Evolutionary conservation across 768 basidiomycete species (phyloP), one percentile per base, ranked within the genome.

Genomic region (Lentinula edodes): DNA sequence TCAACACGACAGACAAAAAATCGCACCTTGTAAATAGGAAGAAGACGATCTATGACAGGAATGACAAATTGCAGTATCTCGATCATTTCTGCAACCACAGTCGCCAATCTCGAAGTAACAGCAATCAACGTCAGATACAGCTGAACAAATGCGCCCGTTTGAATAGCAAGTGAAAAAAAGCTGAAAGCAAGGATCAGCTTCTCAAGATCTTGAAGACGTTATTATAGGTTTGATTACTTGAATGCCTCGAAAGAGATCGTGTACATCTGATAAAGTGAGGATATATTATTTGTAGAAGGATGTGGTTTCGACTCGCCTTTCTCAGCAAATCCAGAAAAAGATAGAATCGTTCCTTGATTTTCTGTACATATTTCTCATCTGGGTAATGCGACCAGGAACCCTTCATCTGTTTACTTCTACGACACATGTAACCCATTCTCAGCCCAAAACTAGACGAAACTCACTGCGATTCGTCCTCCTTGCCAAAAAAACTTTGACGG

Each of bases 71-170:
- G 66, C 5, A 83, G 66, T 43, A 71, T 71, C 8, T 79, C 76
- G 1, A 69, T 66, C 1, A 88, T 63, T 63, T 85, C 83, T 41
- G 70, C 66, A 23, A 78, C 68, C 35, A 88, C 67, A 4, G 70
- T 67, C 28, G 73, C 74, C 68, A 90, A 71, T 61, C 90, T 80
- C 2, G 88, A 87, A 48, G 80, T 73, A 42, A 90, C 80, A 12
- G 85, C 88, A 23, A 78, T 75, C 45, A 92, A 76, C 5, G 83
- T 74, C 51, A 93, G 68, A n/a, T 87, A 72, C 15, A 90, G 69
- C 63, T 88, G 87, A 12, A 89, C 75, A 67, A 93, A 93, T 16
- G 89, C 86, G 16, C 87, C 89, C 0, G 83, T 80, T 68, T 88
- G 88, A 78, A 93, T 82, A 38, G 83, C 81, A 28, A 86, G 75